Conservation (phyloP, 805 yeast species). For the Candida oleophila region DNA sequence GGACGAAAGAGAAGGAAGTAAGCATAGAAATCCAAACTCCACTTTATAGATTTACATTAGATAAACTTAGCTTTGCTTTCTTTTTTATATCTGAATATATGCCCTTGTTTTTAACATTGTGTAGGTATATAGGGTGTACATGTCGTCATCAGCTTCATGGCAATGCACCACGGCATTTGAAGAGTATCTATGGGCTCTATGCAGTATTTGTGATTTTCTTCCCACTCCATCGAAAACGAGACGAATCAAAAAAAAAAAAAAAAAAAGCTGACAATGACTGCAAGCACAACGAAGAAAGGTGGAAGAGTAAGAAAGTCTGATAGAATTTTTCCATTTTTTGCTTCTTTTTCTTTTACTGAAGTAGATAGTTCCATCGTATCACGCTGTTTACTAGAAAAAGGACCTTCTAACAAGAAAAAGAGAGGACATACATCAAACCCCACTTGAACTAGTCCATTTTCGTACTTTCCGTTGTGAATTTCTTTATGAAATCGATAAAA, state of each 20-base stretch:
- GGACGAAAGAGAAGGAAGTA: neutral
- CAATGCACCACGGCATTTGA: neutral
- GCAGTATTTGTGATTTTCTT: neutral
- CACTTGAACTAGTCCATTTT: neutral
- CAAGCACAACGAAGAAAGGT: no score
- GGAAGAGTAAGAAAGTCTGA: no score
- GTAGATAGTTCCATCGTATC: no score
- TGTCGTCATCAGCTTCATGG: no score
- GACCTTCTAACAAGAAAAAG: no score
- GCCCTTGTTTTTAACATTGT: neutral
- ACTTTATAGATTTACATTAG: neutral
- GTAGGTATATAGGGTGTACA: no score
- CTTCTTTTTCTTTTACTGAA: no score
- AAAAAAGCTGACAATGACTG: no score
- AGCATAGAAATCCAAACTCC: no score
- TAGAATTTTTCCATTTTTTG: no score
- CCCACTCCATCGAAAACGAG: neutral
- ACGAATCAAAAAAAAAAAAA: no score
- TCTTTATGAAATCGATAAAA: neutral
- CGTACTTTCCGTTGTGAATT: neutral
- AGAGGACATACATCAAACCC: neutral
- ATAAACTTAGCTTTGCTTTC: neutral
- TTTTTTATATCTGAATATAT: neutral
- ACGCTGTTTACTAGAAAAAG: no score
- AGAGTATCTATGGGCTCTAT: neutral